Evolutionary conservation across 2,329 filamentous ascomycete species (phyloP).

Genomic region (Fusarium albidum): DNA sequence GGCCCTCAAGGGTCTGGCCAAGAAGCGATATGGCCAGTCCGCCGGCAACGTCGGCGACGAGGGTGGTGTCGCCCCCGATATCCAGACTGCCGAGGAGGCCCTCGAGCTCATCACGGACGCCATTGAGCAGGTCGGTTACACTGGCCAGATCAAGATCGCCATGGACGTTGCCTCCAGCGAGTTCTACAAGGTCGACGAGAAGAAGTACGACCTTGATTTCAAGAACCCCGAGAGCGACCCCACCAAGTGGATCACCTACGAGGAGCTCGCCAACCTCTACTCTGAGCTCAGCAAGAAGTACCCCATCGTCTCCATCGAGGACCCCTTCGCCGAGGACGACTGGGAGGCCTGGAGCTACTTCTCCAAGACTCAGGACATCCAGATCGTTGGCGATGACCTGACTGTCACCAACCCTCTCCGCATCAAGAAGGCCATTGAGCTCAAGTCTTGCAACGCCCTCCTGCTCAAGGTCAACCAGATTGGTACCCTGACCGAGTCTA

Average conservation of each 20-base stretch:
- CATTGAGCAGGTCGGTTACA: slow-evolving; percentile 95
- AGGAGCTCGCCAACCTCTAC: slow-evolving; percentile 95
- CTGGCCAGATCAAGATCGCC: slow-evolving; percentile 95
- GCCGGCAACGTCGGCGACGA: slow-evolving; percentile 99
- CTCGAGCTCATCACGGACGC: slow-evolving; percentile 94
- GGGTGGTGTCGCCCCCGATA: slow-evolving; percentile 99
- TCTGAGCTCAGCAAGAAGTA: slow-evolving; percentile 89
- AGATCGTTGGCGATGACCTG: slow-evolving; percentile 98
- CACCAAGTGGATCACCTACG: slow-evolving; percentile 98
- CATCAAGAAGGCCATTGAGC: slow-evolving; percentile 99
- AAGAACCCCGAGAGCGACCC: slow-evolving; percentile 99
- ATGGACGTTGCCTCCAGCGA: slow-evolving; percentile 99
- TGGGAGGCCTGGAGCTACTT: slow-evolving; percentile 99
- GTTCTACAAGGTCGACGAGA: slow-evolving; percentile 97
- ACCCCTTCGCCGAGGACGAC: slow-evolving; percentile 99
- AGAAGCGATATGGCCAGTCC: slow-evolving; percentile 99
- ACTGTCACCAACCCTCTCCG: slow-evolving; percentile 98
- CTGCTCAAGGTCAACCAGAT: slow-evolving; percentile 99
- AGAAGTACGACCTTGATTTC: slow-evolving; percentile 99
- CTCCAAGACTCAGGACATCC: slow-evolving; percentile 98
- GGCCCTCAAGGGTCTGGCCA: slow-evolving; percentile 93
- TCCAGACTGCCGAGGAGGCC: slow-evolving; percentile 95
- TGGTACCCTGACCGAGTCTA: slow-evolving; percentile 97
- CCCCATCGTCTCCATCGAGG: slow-evolving; percentile 98
- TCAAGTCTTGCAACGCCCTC: slow-evolving; percentile 98